These are phyloP conservation scores for Chalaropsis ovoidea DNA, from an alignment of 2,329 filamentous ascomycete species.

Conservation along the genomic window DNA sequence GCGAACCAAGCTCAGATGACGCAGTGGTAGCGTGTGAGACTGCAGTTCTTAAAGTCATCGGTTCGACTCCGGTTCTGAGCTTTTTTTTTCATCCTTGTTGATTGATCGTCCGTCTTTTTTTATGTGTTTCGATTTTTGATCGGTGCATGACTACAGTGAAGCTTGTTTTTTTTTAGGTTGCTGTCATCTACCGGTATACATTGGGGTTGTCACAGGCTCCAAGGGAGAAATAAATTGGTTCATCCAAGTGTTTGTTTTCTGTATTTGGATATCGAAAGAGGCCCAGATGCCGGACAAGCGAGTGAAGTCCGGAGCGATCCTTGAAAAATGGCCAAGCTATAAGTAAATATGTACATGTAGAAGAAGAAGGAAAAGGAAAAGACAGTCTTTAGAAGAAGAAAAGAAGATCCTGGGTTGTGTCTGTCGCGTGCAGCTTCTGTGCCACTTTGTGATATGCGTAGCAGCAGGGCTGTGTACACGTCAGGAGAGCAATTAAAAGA, in stretches of 20 bases:
- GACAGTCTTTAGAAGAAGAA: background rate
- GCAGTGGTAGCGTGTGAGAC: background rate
- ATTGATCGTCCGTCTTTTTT: too few relatives aligned
- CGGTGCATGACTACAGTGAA: too few relatives aligned
- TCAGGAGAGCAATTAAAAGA: conserved; percentile 1
- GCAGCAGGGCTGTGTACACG: background rate
- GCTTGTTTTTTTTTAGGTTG: background rate
- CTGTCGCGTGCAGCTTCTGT: conserved; percentile 1
- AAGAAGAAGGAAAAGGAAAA: background rate
- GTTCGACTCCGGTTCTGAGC: too few relatives aligned
- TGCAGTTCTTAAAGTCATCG: too few relatives aligned
- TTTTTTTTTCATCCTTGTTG: background rate
- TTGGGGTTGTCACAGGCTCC: too few relatives aligned
- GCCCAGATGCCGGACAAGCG: conserved; percentile 12
- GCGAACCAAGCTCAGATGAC: background rate
- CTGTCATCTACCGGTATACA: too few relatives aligned
- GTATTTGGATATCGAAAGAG: conserved; percentile 15
- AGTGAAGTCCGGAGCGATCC: conserved; percentile 9
- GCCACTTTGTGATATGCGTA: background rate
- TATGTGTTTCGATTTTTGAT: too few relatives aligned
- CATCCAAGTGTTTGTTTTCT: conserved; percentile 10
- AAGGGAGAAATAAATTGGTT: background rate
- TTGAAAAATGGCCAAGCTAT: conserved; percentile 5
- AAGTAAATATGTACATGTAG: background rate
- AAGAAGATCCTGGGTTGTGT: background rate